These are phyloP conservation scores for Circinella umbellata DNA, from an alignment of 371 early-diverging fungal species.

Conservation along the genomic window DNA sequence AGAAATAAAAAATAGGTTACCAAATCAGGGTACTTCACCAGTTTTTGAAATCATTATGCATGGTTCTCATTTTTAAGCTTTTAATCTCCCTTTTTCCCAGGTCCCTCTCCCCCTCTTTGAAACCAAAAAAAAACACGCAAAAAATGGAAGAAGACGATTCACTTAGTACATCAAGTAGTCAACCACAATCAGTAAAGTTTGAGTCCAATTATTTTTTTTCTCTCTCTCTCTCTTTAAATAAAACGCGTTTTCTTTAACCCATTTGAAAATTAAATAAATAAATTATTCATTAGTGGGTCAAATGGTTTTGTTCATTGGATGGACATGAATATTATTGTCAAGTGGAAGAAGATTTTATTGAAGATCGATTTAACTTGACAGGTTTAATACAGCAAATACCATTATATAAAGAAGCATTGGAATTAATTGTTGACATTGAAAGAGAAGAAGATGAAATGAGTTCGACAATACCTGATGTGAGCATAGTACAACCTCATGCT, in stretches of 20 bases:
- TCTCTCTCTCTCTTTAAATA: neutral
- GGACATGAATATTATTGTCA: conserved; percentile 84
- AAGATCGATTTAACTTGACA: conserved; percentile 93
- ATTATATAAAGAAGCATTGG: conserved; percentile 80
- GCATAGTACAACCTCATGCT: conserved; percentile 51
- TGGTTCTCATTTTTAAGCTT: no score
- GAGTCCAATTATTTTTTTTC: no score
- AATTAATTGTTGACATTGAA: conserved; percentile 86
- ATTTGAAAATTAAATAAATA: neutral
- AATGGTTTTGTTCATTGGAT: conserved; percentile 85
- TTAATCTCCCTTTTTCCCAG: no score
- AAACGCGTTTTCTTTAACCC: neutral
- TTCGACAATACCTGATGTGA: conserved; percentile 45
- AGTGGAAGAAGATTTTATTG: conserved; percentile 83
- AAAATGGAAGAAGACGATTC: conserved; percentile 4
- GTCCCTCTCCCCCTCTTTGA: no score
- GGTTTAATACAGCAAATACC: conserved; percentile 81
- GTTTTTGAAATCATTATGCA: no score
- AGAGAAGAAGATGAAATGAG: conserved; percentile 50
- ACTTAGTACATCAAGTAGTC: conserved; percentile 10
- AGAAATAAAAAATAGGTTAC: no score
- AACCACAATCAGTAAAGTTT: conserved; percentile 11
- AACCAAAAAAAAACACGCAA: no score
- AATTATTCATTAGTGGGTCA: conserved; percentile 78
- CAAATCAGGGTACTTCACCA: no score